Evolutionary conservation across 345 rosid genomes (phyloP), one percentile per base, ranked within the genome.

Genomic region (Euphorbia peplus): DNA sequence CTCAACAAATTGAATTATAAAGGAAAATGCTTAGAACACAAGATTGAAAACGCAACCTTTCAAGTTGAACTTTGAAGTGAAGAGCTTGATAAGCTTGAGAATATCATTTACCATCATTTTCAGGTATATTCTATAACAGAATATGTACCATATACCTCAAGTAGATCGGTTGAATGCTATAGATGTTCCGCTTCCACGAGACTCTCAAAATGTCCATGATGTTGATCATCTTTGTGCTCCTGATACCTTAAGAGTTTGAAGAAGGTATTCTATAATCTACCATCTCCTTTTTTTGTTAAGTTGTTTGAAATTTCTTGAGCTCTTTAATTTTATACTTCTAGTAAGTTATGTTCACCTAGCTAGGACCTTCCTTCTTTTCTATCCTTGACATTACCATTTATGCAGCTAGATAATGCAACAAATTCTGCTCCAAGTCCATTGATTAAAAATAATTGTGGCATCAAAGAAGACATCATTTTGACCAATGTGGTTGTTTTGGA

Each of bases 251-350:
- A 68, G 96, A 87, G 56, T 75, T 63, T 19, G 72, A 54, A 63
- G 82, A 81, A 85, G 96, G 97, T 93, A 81, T 35, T 68, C 44
- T 52, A 75, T 32, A 22, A 63, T 42, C 24, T 67, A 35, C 35
- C 57, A 64, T 39, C 57, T 41, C 69, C 32, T 55, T 42, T 63
- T n/a, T 69, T 5, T 65, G 21, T 56, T 64, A 57, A n/a, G 54
- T 51, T 28, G 24, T 29, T 53, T 59, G 53, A 16, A 69, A 73
- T 55, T 75, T 53, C 55, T 41, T 42, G 26, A 47, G 46, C 11
- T 51, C 66, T 66, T 67, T 22, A 22, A 48, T 28, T 60, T 73
- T 66, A 42, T 54, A 52, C 51, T 26, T 28, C 73, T 58, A 26
- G 24, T 51, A 70, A 44, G 62, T 56, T 64, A 29, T 24, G 26